Evolutionary conservation across 2,329 filamentous ascomycete species (phyloP).

Genomic region (Phaeosphaeria sp.): DNA sequence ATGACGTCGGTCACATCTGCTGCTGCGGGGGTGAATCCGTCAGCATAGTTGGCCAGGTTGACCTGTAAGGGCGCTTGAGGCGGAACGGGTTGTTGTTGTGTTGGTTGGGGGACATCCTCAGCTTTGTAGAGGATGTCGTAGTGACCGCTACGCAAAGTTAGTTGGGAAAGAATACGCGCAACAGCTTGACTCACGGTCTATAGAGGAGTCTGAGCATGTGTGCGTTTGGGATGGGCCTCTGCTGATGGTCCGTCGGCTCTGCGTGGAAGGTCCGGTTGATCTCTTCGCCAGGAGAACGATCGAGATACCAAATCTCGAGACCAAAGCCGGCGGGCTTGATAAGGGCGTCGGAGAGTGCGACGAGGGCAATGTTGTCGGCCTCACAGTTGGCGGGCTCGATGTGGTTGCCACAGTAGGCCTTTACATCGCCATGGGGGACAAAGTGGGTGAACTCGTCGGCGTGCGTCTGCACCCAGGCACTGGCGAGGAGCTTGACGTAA

Average conservation of each 20-base stretch:
- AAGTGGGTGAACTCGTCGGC: constrained; percentile 74
- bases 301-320: constrained; percentile 89
- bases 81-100: constrained; percentile 32
- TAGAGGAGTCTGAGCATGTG: constrained; percentile 73
- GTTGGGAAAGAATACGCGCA: not conserved
- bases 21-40: constrained; percentile 50
- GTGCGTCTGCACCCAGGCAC: constrained; percentile 82
- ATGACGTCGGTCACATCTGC: constrained; percentile 44
- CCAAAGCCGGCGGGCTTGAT: constrained; percentile 79
- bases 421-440: constrained; percentile 63
- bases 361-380: constrained; percentile 89
- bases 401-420: constrained; percentile 71
- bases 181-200: constrained; percentile 60
- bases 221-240: constrained; percentile 51
- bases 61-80: constrained; percentile 42
- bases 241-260: constrained; percentile 58
- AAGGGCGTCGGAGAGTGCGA: constrained; percentile 76
- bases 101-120: constrained; percentile 54
- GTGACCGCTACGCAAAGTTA: constrained; percentile 66
- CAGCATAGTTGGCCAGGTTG: constrained; percentile 45
- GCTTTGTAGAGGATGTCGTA: constrained; percentile 91
- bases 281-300: constrained; percentile 78
- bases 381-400: constrained; percentile 80
- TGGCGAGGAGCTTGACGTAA: constrained; percentile 80
- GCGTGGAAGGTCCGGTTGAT: constrained; percentile 73